Conservation (phyloP, 257 asterid species). For the Nicotiana tabacum region DNA sequence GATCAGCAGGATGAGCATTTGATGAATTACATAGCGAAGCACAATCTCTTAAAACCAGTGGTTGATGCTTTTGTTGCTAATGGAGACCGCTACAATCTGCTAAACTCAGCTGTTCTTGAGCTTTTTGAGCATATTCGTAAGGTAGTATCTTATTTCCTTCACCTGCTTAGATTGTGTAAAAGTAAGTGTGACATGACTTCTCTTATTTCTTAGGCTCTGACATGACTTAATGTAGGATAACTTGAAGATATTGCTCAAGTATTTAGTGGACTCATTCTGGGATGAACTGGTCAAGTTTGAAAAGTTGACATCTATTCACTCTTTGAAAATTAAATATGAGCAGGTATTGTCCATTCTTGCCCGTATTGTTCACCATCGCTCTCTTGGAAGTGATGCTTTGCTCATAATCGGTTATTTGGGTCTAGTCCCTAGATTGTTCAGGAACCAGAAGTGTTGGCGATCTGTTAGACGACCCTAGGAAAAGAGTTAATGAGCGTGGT, state of each 20-base stretch:
- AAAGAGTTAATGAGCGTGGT: conserved; percentile 85
- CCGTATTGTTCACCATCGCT: background rate
- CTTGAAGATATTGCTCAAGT: conserved; percentile 65
- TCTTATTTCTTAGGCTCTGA: background rate
- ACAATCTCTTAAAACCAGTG: conserved; percentile 78
- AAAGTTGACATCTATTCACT: conserved; percentile 53
- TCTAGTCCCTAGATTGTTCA: conserved; percentile 67
- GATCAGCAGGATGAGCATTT: conserved; percentile 88
- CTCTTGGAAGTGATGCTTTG: conserved; percentile 8
- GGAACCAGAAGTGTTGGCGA: conserved; percentile 43
- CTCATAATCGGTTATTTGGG: conserved; percentile 29
- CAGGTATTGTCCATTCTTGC: conserved; percentile 50
- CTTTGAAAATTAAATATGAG: conserved; percentile 81
- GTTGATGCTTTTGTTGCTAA: conserved; percentile 79
- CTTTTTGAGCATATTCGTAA: conserved; percentile 78
- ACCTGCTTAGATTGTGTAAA: conserved; percentile 13
- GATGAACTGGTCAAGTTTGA: conserved; percentile 72
- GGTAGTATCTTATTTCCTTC: conserved; percentile 38
- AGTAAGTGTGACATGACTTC: background rate
- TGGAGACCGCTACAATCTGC: conserved; percentile 89
- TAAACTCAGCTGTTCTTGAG: conserved; percentile 90
- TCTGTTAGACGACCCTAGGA: conserved; percentile 64
- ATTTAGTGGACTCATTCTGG: conserved; percentile 86
- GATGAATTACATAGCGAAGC: conserved; percentile 70
- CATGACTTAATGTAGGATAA: conserved; percentile 59